Evolutionary conservation across 2,329 filamentous ascomycete genomes (phyloP), one percentile per base, ranked within the genome.

Genomic region (Penicillium aurantiogriseum): DNA sequence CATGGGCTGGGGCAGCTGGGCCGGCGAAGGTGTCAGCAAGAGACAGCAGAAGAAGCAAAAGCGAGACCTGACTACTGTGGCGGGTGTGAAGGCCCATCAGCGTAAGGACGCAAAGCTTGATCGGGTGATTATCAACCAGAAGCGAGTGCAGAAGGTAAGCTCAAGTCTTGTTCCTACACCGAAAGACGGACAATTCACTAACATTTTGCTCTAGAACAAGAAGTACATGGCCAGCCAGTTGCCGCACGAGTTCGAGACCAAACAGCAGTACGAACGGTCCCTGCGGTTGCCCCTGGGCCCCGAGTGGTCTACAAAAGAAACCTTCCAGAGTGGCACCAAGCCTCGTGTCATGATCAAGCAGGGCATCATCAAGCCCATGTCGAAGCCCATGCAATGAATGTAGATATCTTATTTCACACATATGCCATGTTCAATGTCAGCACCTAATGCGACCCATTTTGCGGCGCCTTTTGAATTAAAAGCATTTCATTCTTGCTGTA

Each of bases 231-330:
- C 94, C 19, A 86, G 87, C 9, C 85, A 86, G 67, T 80, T 99
- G 50, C 94, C 94, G 49, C 90, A 95, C 76, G 88, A 87, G n/a
- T 97, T 92, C 75, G 93, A 97, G 80, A 91, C 84, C 29, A 84
- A 83, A 65, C 84, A 89, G 70, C 92, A 97, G 80, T 97, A 97
- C 77, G 94, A 99, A 80, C 82, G 93, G 50, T 90, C 89, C 63
- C 79, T 97, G 57, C 83, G 93, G 43, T 77, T 97, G 64, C 94
- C 94, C 1, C 85, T 97, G 59, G 94, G 94, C 1, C 91, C 89
- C 17, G 93, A 99, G 76, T 99, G 93, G 92, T 87, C 88, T 66
- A 97, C 93, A n/a, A 97, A 96, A 83, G 87, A 91, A 79, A 91
- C 89, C 15, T 94, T 94, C 83, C 92, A 97, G 80, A 86, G 89